phyloP scores from a whole-genome alignment of 2,329 filamentous ascomycete species.

The Metarhizium anisopliae region DNA sequence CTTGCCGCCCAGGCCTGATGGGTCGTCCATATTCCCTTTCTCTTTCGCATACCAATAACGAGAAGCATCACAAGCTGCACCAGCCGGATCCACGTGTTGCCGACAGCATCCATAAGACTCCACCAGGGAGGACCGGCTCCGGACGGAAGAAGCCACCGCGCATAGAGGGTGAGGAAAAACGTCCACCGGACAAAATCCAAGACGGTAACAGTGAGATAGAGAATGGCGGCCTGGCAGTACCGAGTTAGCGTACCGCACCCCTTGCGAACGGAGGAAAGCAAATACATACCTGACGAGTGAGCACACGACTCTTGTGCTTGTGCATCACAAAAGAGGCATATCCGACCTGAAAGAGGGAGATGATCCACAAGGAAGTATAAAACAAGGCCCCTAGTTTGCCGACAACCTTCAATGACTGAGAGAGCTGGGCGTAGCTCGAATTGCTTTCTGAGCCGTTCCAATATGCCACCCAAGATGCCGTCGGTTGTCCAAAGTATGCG shows the following conservation, averaged over 20 bases:
- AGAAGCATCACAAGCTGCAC: constrained; percentile 3
- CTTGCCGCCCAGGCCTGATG: constrained; percentile 3
- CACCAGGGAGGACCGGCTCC: constrained; percentile 5
- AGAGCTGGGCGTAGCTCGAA: constrained; percentile 7
- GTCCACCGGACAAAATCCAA: constrained; percentile 7
- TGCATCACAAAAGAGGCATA: constrained; percentile 8
- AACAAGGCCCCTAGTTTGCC: constrained; percentile 6
- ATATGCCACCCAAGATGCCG: constrained; percentile 5
- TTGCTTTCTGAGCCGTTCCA: constrained; percentile 7
- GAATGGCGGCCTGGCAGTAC: neutral
- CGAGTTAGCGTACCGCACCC: neutral
- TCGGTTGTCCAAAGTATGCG: constrained; percentile 8
- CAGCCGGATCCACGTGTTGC: constrained; percentile 8
- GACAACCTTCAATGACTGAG: constrained; percentile 5
- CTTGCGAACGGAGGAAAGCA: neutral
- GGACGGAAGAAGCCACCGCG: constrained; percentile 4
- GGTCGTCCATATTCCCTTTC: constrained; percentile 7
- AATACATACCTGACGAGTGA: constrained; percentile 4
- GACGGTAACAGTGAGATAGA: constrained; percentile 4
- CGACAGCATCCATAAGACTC: constrained; percentile 5
- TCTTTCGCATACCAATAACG: constrained; percentile 6
- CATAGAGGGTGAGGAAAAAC: constrained; percentile 5
- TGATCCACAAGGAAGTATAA: constrained; percentile 6
- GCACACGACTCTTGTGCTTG: constrained; percentile 5
- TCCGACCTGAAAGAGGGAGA: constrained; percentile 4